These are phyloP conservation scores for Aegilops bicornis DNA, from an alignment of 176 grass and related monocot genomes.

Conservation along the genomic window DNA sequence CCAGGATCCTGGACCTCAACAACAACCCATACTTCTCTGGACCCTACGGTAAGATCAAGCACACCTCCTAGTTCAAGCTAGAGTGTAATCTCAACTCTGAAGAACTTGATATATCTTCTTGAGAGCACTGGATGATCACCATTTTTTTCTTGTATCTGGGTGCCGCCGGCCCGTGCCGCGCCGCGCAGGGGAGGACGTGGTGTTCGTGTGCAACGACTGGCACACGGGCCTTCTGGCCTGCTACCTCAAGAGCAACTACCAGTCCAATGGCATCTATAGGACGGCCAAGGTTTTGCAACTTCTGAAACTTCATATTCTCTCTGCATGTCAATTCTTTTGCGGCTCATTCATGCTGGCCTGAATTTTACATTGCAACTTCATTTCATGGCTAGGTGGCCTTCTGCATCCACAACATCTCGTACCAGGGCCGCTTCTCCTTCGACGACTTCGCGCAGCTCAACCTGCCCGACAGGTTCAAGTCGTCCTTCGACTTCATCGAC, in stretches of 20 bases:
- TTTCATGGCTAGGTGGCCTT: constrained; percentile 58
- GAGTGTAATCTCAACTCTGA: no score
- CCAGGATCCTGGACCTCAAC: constrained; percentile 75
- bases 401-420: constrained; percentile 99
- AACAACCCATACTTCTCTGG: constrained; percentile 64
- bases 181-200: constrained; percentile 67
- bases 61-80: no score
- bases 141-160: background rate
- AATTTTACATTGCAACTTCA: background rate
- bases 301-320: no score
- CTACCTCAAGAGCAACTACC: constrained; percentile 88
- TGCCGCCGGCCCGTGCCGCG: no score
- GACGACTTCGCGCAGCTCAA: constrained; percentile 59
- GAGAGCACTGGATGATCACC: constrained; percentile 1
- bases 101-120: background rate
- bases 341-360: constrained; percentile 1
- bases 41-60: constrained; percentile 76
- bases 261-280: constrained; percentile 68
- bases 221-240: constrained; percentile 67
- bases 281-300: constrained; percentile 58
- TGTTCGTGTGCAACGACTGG: constrained; percentile 97
- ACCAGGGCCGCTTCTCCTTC: constrained; percentile 76
- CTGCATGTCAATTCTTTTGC: background rate
- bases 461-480: constrained; percentile 71
- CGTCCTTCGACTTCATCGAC: constrained; percentile 86